Conservation (phyloP, 345 rosid genomes). For the Corchorus capsularis region DNA sequence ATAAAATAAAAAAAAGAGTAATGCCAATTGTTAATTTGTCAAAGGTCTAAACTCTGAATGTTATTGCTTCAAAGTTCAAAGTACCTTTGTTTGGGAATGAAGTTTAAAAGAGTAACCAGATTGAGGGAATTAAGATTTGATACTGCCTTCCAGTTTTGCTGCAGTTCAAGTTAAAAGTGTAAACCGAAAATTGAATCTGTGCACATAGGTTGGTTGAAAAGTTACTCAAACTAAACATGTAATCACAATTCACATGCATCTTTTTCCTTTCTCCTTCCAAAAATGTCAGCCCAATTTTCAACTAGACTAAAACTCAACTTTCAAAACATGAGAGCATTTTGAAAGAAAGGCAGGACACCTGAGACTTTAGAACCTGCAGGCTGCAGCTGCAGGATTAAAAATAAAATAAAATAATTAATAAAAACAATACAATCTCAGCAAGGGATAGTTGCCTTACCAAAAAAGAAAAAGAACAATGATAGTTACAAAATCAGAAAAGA, state of each 20-base stretch:
- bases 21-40: too few species aligned
- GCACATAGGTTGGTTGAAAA: neutral
- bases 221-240: neutral
- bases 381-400: neutral
- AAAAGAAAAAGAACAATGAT: neutral
- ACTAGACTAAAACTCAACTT: neutral
- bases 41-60: too few species aligned
- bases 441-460: neutral
- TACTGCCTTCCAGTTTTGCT: too few species aligned
- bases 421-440: neutral
- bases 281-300: neutral
- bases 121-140: too few species aligned
- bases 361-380: neutral
- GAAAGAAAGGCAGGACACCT: neutral
- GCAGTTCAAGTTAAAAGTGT: too few species aligned
- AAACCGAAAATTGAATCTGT: too few species aligned
- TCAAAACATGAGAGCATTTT: neutral
- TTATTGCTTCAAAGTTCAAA: too few species aligned
- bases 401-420: neutral
- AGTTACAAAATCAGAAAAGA: slow-evolving; percentile 6
- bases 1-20: too few species aligned
- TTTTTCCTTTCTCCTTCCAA: neutral
- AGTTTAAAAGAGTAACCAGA: too few species aligned
- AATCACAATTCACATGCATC: neutral
- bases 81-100: too few species aligned